Percentiles rank a stretch among this genome's conserved stretches.
phyloP scores from a whole-genome alignment of 2,329 filamentous ascomycete species.

The Seiridium unicorne region DNA sequence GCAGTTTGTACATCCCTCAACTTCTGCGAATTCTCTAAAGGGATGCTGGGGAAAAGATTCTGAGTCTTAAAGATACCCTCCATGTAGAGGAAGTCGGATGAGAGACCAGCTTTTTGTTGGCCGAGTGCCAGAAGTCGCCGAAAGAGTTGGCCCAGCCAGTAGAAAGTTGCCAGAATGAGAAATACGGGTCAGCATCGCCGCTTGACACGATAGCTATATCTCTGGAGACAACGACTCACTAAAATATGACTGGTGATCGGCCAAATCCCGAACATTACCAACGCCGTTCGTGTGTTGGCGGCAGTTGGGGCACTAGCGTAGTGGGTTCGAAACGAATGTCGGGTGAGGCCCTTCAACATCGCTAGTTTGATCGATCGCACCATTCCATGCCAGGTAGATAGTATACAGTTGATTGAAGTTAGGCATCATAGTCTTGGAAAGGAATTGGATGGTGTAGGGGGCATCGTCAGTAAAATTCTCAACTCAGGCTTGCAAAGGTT shows the following conservation, averaged over 20 bases:
- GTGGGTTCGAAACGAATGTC: constrained; percentile 33
- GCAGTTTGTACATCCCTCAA: not conserved
- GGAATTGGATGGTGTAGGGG: constrained; percentile 29
- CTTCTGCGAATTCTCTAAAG: not conserved
- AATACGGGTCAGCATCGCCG: no score
- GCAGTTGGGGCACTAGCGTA: constrained; percentile 24
- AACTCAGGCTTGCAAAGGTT: not conserved
- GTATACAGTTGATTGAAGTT: constrained; percentile 26
- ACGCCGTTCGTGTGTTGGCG: constrained; percentile 31
- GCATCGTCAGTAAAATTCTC: not conserved
- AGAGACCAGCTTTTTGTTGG: constrained; percentile 20
- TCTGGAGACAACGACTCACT: constrained; percentile 19
- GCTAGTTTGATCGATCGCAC: constrained; percentile 26
- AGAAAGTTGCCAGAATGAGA: not conserved
- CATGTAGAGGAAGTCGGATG: constrained; percentile 38
- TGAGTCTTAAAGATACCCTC: constrained; percentile 34
- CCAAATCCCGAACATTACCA: constrained; percentile 36
- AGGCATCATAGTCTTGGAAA: constrained; percentile 32
- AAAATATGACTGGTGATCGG: constrained; percentile 25
- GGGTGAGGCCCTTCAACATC: constrained; percentile 35
- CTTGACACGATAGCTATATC: no score
- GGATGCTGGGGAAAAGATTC: constrained; percentile 14
- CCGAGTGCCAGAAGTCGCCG: constrained; percentile 2
- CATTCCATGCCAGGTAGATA: constrained; percentile 33
- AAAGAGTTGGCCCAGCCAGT: constrained; percentile 2